Evolutionary conservation across 1,284 basidiomycete species (phyloP).

Genomic region (Xerocomus minutiporus): DNA sequence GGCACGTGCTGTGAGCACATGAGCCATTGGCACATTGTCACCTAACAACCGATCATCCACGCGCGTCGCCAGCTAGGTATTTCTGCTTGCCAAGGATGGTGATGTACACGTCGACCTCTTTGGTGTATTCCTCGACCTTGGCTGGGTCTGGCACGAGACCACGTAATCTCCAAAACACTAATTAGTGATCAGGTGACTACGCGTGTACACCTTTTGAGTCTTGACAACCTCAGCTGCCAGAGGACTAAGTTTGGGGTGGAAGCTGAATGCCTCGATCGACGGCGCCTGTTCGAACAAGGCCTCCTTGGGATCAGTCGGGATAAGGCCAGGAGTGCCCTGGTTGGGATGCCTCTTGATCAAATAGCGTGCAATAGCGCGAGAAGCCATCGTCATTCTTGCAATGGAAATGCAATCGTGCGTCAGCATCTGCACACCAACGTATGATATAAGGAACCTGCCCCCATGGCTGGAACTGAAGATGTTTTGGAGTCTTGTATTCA

Average conservation of each 20-base stretch:
- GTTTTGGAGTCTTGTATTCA: slow-evolving; percentile 48
- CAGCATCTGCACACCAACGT: slow-evolving; percentile 13
- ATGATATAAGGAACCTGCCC: slow-evolving; percentile 64
- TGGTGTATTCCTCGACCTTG: slow-evolving; percentile 23
- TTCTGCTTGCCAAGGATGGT: slow-evolving; percentile 43
- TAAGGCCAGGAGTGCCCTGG: slow-evolving; percentile 34
- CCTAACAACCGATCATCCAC: slow-evolving; percentile 8
- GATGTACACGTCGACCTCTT: slow-evolving; percentile 38
- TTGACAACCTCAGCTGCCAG: slow-evolving; percentile 21
- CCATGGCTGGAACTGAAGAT: slow-evolving; percentile 53
- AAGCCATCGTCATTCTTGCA: slow-evolving; percentile 43
- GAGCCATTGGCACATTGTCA: slow-evolving; percentile 3
- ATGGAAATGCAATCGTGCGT: background rate
- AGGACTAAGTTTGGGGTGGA: slow-evolving; percentile 20
- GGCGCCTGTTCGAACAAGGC: slow-evolving; percentile 34
- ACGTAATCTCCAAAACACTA: background rate
- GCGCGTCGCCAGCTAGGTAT: slow-evolving; percentile 47
- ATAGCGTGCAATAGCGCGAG: slow-evolving; percentile 51
- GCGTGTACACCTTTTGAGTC: slow-evolving; percentile 27
- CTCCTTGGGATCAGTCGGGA: slow-evolving; percentile 31
- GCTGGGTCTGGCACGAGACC: slow-evolving; percentile 24
- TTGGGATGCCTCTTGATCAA: slow-evolving; percentile 42
- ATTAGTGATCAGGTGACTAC: slow-evolving; percentile 6
- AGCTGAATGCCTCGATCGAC: slow-evolving; percentile 30
- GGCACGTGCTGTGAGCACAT: slow-evolving; percentile 29